A percentile compares a stretch with the other conserved stretches of the same genome.
Conservation (phyloP, 2,329 filamentous ascomycete species). For the Aspergillus udagawae region DNA sequence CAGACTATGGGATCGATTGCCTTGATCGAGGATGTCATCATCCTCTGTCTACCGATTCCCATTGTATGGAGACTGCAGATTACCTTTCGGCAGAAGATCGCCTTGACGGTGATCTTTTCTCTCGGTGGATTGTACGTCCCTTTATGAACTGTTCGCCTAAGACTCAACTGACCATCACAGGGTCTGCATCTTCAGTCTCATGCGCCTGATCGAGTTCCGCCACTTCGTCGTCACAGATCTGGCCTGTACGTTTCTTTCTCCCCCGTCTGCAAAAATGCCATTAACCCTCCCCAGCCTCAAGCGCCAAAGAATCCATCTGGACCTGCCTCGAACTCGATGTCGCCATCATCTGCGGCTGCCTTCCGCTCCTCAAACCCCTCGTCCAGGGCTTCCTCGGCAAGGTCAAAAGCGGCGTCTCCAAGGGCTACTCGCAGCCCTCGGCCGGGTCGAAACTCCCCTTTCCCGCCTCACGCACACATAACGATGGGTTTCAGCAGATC, state of each 20-base stretch:
- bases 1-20: constrained; percentile 9
- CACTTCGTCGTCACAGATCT: constrained; percentile 7
- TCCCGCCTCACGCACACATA: neutral
- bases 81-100: constrained; percentile 7
- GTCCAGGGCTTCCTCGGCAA: constrained; percentile 9
- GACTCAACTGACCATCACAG: neutral
- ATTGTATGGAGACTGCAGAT: constrained; percentile 10
- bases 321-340: constrained; percentile 19
- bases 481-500: constrained; percentile 9
- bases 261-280: neutral
- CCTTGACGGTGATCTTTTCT: constrained; percentile 8
- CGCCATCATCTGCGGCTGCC: constrained; percentile 19
- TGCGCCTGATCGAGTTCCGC: constrained; percentile 12
- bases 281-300: constrained; percentile 10
- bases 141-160: too few species aligned
- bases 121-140: constrained; percentile 5
- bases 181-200: constrained; percentile 20
- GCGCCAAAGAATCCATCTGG: constrained; percentile 18
- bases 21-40: constrained; percentile 8
- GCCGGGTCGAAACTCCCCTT: constrained; percentile 5
- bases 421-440: neutral
- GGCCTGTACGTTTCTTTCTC: constrained; percentile 1
- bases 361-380: constrained; percentile 15
- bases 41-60: constrained; percentile 7
- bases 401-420: constrained; percentile 4